Base-by-base conservation (phyloP, 257 asterid genomes). In the Gynochthodes officinalis region DNA sequence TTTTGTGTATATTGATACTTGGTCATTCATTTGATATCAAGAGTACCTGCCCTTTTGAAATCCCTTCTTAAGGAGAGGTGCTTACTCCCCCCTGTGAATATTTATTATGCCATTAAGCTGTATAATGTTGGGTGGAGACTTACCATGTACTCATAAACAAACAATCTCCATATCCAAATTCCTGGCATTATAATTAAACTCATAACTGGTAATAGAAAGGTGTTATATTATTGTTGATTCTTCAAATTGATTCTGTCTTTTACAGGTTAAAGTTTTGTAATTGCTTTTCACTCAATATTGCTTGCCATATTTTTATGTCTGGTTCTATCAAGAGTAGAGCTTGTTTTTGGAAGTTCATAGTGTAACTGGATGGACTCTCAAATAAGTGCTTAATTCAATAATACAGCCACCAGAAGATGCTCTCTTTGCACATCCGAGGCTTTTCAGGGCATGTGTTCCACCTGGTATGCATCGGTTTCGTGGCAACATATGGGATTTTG, bases 391-490 rank as follows among this genome's bases (percentile, higher is more conserved):
- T 12, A 13, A 40, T 43, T 43, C 50, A 39, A 50, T 67, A 13
- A 62, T 70, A 52, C 86, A 85, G 89, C 95, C 93, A 72, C 98
- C 99, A 2, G 96, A 92, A 86, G 98, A 90, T 64, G 92, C 98
- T 21, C 94, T 95, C 23, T 95, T 95, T 84, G 90, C 96, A 35
- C 99, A 92, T 64, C 99, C 99, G 0, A 83, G 99, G 82, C 90
- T 95, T 75, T 95, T 92, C 75, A 83, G 99, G 81, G 99, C 99
- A 48, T 95, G 99, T 65, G 99, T 95, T 75, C 99, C 99, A 73
- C 99, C 99, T 68, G 99, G 99, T 25, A 95, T 95, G 98, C 99
- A 95, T 86, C 83, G 98, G 23, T 95, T 95, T 75, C 94, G 97
- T 71, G 98, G 98, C 75, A 95, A 90, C 74, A 87, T 95, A 75